Evolutionary conservation across 2,329 filamentous ascomycete genomes (phyloP), one percentile per base, ranked within the genome.

Genomic region (Arthrobotrys megalospora): DNA sequence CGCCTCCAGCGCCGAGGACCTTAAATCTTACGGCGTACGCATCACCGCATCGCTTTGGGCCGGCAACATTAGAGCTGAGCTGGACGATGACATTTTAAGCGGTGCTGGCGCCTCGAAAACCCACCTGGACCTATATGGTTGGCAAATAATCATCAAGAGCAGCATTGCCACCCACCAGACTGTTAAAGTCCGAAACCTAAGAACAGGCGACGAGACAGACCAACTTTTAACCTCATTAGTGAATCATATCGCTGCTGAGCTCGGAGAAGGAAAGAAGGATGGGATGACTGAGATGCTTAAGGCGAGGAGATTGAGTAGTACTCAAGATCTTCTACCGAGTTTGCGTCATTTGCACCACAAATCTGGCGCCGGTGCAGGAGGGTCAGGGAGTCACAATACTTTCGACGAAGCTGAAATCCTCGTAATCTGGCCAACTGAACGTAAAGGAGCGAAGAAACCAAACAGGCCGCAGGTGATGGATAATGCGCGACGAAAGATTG

Each of bases 401-500:
- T 79, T 82, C 43, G 81, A 81, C 66, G 86, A 89, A 50, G 85
- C 87, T 68, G 88, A 90, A 75, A 91, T 92, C 81, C 92, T 95
- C 70, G 94, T 98, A 77, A 91, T 98, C n/a, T 88, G 97, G 3
- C 88, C 94, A 5, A 90, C 92, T 0, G 91, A 93, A 72, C 94
- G 93, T 62, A 90, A 91, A 81, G 93, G 91, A 84, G 97, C 97
- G 85, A 98, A 97, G 86, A 92, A 77, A 48, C 73, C 92, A 80
- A 97, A 97, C 85, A 90, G 95, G 66, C 90, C 91, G 82, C 91
- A 91, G 32, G 93, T 98, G 62, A 91, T 97, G 58, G 93, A 97
- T 45, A 79, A 80, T 80, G 79, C 83, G 62, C 75, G 80, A 10
- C 52, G 53, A 41, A 79, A 52, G 48, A 48, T 79, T 84, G 88